Evolutionary conservation across 2,329 filamentous ascomycete genomes (phyloP).

Genomic region (Ophioceras dolichostomum): DNA sequence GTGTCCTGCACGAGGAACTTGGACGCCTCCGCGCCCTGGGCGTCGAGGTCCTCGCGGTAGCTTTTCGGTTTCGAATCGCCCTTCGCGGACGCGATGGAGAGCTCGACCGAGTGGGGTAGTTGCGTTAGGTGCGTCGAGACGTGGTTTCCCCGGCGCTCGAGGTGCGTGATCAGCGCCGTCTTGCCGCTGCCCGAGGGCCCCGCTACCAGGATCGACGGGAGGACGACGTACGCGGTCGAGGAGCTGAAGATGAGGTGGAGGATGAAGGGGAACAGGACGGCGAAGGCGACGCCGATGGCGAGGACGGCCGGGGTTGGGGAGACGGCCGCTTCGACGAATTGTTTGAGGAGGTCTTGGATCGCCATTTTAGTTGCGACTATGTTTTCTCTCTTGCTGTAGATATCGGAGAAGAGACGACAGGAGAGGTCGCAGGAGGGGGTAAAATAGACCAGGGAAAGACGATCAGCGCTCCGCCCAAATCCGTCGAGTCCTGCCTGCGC

Average conservation of each 20-base stretch:
- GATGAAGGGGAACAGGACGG: constrained; percentile 61
- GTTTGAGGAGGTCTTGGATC: constrained; percentile 15
- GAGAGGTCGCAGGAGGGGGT: too few relatives aligned
- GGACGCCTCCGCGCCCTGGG: constrained; percentile 41
- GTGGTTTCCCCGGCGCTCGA: constrained; percentile 39
- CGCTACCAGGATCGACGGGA: constrained; percentile 68
- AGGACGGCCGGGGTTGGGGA: constrained; percentile 51
- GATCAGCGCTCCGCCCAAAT: too few relatives aligned
- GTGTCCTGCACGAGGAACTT: constrained; percentile 77
- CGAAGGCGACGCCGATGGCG: constrained; percentile 55
- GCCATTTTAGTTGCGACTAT: background rate
- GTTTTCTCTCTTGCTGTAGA: too few relatives aligned
- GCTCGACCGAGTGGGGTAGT: constrained; percentile 35
- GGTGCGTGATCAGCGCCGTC: constrained; percentile 71
- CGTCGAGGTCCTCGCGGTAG: constrained; percentile 42
- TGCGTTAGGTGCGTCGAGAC: constrained; percentile 44
- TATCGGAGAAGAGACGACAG: too few relatives aligned
- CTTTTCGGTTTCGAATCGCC: constrained; percentile 21
- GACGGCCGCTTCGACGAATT: constrained; percentile 38
- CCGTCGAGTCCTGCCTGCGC: too few relatives aligned
- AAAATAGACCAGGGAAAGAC: too few relatives aligned
- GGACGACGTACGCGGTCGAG: constrained; percentile 49
- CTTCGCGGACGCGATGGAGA: constrained; percentile 39
- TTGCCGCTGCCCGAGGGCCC: constrained; percentile 80
- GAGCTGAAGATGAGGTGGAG: constrained; percentile 66